Percentiles rank a stretch among this genome's conserved stretches.
Evolutionary conservation across 2,329 filamentous ascomycete species (phyloP).

Genomic region (Trichoderma koningiopsis): DNA sequence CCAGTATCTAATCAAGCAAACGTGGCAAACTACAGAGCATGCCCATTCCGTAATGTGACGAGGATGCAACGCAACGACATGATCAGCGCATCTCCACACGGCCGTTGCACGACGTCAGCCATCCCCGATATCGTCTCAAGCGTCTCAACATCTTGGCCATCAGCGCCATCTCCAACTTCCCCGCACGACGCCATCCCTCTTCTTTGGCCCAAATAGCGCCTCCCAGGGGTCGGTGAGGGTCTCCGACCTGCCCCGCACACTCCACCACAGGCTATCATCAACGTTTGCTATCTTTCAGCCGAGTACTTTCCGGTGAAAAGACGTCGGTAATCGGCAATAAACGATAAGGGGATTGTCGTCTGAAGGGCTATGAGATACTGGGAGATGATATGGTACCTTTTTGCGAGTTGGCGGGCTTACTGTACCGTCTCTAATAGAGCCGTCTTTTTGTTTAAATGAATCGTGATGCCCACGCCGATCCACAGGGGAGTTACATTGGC

Average conservation of each 20-base stretch:
- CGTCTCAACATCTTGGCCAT: not conserved
- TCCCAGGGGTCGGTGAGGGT: slow-evolving; percentile 28
- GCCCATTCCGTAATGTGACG: not conserved
- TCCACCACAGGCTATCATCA: not conserved
- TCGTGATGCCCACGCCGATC: slow-evolving; percentile 4
- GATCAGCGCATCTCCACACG: slow-evolving; percentile 4
- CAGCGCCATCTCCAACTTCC: not conserved
- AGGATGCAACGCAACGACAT: slow-evolving; percentile 12
- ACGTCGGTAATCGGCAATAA: not conserved
- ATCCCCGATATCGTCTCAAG: not conserved
- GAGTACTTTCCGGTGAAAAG: not conserved
- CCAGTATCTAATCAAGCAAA: slow-evolving; percentile 1
- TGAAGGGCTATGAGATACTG: not conserved
- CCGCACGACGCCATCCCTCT: slow-evolving; percentile 14
- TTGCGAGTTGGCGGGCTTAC: not conserved
- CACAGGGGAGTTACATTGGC: not conserved
- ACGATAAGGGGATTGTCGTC: not conserved
- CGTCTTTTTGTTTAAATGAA: slow-evolving; percentile 9
- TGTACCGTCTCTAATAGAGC: not conserved
- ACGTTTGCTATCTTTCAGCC: not conserved
- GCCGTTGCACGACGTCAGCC: not conserved
- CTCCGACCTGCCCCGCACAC: slow-evolving; percentile 26
- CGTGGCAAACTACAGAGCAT: not conserved
- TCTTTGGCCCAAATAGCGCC: not conserved
- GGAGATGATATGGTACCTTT: not conserved